These are phyloP conservation scores for Ceratocystis ficicola DNA, from an alignment of 2,329 filamentous ascomycete species.

Conservation along the genomic window DNA sequence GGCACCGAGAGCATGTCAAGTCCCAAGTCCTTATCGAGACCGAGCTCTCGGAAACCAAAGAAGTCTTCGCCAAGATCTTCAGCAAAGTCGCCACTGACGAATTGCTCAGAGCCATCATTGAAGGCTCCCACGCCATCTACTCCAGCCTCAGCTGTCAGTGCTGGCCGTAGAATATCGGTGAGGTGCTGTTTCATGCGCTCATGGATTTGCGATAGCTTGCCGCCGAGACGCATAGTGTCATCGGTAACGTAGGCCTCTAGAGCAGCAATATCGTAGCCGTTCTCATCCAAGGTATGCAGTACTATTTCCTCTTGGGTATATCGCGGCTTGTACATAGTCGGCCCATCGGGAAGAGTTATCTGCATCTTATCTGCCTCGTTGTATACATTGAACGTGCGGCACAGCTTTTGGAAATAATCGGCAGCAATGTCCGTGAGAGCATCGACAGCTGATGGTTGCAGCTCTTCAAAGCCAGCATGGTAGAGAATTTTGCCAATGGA, in stretches of 20 bases:
- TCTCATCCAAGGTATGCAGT: constrained; percentile 72
- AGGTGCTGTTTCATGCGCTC: constrained; percentile 91
- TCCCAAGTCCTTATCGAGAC: constrained; percentile 82
- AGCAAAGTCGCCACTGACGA: constrained; percentile 90
- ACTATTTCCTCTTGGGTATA: constrained; percentile 78
- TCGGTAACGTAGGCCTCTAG: constrained; percentile 84
- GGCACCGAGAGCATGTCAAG: constrained; percentile 81
- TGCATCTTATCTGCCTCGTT: constrained; percentile 52
- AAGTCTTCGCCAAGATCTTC: constrained; percentile 98
- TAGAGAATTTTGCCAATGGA: constrained; percentile 93
- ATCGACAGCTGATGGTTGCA: constrained; percentile 87
- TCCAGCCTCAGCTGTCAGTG: constrained; percentile 60
- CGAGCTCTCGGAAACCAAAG: constrained; percentile 94
- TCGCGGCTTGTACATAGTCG: constrained; percentile 40
- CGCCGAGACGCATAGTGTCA: constrained; percentile 74
- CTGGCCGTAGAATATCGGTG: constrained; percentile 83
- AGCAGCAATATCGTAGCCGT: constrained; percentile 67
- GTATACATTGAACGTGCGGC: constrained; percentile 68
- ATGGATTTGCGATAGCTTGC: constrained; percentile 71
- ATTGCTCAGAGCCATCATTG: constrained; percentile 93
- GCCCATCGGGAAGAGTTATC: constrained; percentile 43
- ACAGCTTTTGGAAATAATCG: constrained; percentile 79
- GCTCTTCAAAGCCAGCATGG: constrained; percentile 91
- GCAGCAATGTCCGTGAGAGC: constrained; percentile 77
- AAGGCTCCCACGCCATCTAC: constrained; percentile 82